Evolutionary conservation across 2,329 filamentous ascomycete genomes (phyloP).

Genomic region (Nigrograna mackinnonii): DNA sequence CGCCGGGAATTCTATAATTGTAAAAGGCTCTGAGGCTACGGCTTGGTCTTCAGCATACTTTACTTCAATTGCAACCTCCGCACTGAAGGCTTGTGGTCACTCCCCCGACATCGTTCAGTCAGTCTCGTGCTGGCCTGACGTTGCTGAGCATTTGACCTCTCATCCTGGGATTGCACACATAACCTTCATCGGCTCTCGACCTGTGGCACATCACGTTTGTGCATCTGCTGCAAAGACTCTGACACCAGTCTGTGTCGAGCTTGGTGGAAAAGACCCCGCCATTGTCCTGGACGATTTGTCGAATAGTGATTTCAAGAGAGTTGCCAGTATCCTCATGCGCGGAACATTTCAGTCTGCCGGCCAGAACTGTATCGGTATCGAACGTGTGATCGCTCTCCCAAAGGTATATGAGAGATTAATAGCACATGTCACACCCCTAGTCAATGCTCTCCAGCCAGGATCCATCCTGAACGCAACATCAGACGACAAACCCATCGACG

Average conservation of each 20-base stretch:
- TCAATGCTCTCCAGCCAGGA: conserved; percentile 75
- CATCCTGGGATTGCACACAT: conserved; percentile 85
- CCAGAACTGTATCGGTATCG: conserved; percentile 97
- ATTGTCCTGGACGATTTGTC: conserved; percentile 81
- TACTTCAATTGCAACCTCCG: conserved; percentile 74
- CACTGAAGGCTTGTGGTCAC: conserved; percentile 81
- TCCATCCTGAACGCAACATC: conserved; percentile 60
- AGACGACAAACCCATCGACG: conserved; percentile 61
- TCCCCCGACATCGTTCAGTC: conserved; percentile 81
- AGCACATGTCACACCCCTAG: conserved; percentile 70
- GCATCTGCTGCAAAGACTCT: conserved; percentile 81
- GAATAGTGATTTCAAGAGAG: conserved; percentile 66
- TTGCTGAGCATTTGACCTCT: conserved; percentile 79
- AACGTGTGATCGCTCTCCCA: conserved; percentile 83
- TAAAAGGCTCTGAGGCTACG: conserved; percentile 94
- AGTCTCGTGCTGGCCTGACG: conserved; percentile 84
- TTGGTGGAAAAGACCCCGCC: conserved; percentile 93
- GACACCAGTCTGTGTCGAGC: conserved; percentile 87
- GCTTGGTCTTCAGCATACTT: conserved; percentile 92
- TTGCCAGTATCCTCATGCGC: conserved; percentile 82
- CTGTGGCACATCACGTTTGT: conserved; percentile 86
- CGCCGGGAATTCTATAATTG: conserved; percentile 85
- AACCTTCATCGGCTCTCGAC: conserved; percentile 91
- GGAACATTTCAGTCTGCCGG: conserved; percentile 94
- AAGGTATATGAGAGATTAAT: conserved; percentile 76